Evolutionary conservation across 2,329 filamentous ascomycete genomes (phyloP).

Genomic region (Nemania diffusa): DNA sequence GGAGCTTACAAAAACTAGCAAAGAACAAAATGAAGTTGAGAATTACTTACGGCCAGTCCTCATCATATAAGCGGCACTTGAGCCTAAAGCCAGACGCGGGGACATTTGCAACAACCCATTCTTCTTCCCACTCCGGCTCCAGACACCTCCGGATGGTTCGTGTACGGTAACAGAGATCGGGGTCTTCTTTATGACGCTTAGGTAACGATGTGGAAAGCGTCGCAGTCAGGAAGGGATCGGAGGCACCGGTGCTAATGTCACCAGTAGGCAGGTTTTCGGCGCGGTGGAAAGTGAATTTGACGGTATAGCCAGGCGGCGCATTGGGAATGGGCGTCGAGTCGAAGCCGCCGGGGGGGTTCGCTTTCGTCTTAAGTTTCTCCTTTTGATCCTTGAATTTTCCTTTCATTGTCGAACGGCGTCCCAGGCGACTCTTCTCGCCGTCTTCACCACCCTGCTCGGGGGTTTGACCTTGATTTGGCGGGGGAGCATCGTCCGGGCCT

Average conservation of each 20-base stretch:
- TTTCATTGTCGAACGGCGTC: constrained; percentile 45
- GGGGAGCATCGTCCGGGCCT: constrained; percentile 31
- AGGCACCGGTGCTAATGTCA: constrained; percentile 79
- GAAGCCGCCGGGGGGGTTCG: constrained; percentile 77
- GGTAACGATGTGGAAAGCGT: constrained; percentile 78
- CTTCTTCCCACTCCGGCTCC: constrained; percentile 82
- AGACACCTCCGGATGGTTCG: constrained; percentile 77
- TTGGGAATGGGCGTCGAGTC: constrained; percentile 81
- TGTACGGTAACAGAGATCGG: constrained; percentile 77
- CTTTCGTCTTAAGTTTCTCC: constrained; percentile 53
- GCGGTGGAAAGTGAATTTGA: constrained; percentile 85
- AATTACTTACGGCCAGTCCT: constrained; percentile 72
- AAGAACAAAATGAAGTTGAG: neutral
- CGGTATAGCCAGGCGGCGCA: constrained; percentile 80
- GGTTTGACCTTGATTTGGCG: constrained; percentile 29
- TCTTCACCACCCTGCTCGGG: constrained; percentile 15
- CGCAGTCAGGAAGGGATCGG: constrained; percentile 84
- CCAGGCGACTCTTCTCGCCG: constrained; percentile 24
- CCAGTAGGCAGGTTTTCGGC: constrained; percentile 84
- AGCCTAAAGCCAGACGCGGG: constrained; percentile 82
- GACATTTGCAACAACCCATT: constrained; percentile 90
- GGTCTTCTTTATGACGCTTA: constrained; percentile 86
- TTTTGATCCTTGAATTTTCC: constrained; percentile 51
- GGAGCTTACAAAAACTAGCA: neutral
- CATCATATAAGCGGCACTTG: constrained; percentile 89